Evolutionary conservation across 768 basidiomycete species (phyloP).

Genomic region (Lactarius deliciosus): DNA sequence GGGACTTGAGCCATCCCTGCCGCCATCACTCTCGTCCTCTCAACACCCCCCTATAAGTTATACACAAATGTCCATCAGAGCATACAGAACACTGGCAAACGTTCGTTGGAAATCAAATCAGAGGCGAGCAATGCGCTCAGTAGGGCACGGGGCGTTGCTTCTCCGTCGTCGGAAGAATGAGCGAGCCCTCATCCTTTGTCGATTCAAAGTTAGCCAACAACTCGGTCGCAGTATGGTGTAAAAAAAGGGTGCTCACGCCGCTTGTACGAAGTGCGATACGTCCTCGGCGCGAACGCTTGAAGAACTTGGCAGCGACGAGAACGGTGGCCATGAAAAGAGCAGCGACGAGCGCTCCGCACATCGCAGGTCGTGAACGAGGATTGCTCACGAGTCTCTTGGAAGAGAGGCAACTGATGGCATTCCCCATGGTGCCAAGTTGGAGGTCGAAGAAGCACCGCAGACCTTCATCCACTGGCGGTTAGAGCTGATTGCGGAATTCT

Average conservation of each 20-base stretch:
- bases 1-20: not conserved
- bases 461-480: constrained; percentile 47
- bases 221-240: not conserved
- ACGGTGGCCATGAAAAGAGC: constrained; percentile 27
- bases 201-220: constrained; percentile 7
- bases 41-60: constrained; percentile 22
- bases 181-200: constrained; percentile 19
- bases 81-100: constrained; percentile 9
- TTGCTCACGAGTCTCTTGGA: constrained; percentile 4
- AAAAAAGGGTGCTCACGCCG: constrained; percentile 17
- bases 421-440: constrained; percentile 10
- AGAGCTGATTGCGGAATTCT: constrained; percentile 48
- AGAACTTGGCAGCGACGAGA: constrained; percentile 19
- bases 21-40: constrained; percentile 3
- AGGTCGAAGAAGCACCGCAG: constrained; percentile 35
- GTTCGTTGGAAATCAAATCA: constrained; percentile 5
- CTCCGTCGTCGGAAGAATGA: constrained; percentile 22
- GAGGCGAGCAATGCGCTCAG: constrained; percentile 14
- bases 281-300: constrained; percentile 25
- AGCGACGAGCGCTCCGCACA: constrained; percentile 28
- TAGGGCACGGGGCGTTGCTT: constrained; percentile 8
- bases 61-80: constrained; percentile 17
- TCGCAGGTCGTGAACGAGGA: constrained; percentile 21
- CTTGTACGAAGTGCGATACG: constrained; percentile 19
- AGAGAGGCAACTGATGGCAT: constrained; percentile 21